Percentiles rank a stretch among this genome's conserved stretches.
Evolutionary conservation across 2,329 filamentous ascomycete genomes (phyloP).

Genomic region (Curvularia spicifera): DNA sequence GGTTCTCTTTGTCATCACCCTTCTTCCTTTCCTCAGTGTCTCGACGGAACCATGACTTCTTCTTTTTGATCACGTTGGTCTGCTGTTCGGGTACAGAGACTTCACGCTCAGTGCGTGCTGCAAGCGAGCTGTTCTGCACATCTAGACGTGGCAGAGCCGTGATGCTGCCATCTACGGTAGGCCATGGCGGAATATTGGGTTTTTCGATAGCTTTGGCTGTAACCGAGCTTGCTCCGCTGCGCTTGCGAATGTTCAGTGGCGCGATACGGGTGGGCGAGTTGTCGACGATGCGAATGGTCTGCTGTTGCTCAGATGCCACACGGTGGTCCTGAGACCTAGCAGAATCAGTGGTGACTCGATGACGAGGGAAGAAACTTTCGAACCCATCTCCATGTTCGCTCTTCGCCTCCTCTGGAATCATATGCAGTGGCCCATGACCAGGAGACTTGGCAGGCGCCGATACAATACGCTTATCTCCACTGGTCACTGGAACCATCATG

Average conservation of each 20-base stretch:
- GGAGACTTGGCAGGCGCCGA: constrained; percentile 53
- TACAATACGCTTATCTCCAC: constrained; percentile 50
- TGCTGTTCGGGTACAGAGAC: constrained; percentile 31
- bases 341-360: constrained; percentile 55
- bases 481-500: constrained; percentile 56
- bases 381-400: constrained; percentile 44
- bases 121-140: constrained; percentile 29
- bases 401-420: constrained; percentile 60
- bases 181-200: constrained; percentile 22
- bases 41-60: constrained; percentile 57
- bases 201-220: constrained; percentile 27
- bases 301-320: constrained; percentile 40
- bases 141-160: constrained; percentile 29
- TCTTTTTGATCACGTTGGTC: constrained; percentile 47
- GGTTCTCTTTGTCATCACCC: constrained; percentile 33
- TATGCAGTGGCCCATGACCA: constrained; percentile 52
- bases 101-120: constrained; percentile 21
- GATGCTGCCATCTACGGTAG: constrained; percentile 18
- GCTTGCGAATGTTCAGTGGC: constrained; percentile 64
- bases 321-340: constrained; percentile 38
- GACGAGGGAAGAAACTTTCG: constrained; percentile 32
- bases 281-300: constrained; percentile 65
- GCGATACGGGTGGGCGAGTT: constrained; percentile 59
- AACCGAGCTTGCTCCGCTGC: constrained; percentile 43
- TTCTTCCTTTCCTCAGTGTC: constrained; percentile 42